Percentiles rank a stretch among this genome's conserved stretches.
Evolutionary conservation across 495 filamentous ascomycete species (phyloP).

Genomic region (Hypoxylon lenormandii): DNA sequence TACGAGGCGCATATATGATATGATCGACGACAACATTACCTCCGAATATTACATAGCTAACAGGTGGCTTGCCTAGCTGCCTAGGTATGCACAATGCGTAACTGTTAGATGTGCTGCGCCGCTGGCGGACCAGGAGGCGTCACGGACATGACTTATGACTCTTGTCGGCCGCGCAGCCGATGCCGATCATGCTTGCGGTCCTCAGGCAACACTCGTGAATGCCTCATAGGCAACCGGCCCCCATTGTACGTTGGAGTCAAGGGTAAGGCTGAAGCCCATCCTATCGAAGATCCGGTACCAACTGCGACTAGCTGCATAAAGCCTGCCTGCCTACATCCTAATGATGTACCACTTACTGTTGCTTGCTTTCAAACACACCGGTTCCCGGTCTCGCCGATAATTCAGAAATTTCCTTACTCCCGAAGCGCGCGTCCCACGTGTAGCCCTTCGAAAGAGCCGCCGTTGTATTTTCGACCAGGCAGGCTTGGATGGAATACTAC

Average conservation of each 20-base stretch:
- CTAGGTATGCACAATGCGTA: too few relatives aligned
- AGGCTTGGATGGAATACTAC: slow-evolving; percentile 23
- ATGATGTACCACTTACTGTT: too few relatives aligned
- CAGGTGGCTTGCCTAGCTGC: too few relatives aligned
- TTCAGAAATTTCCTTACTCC: not conserved
- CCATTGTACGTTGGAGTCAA: not conserved
- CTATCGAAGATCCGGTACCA: slow-evolving; percentile 7
- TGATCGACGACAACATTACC: slow-evolving; percentile 7
- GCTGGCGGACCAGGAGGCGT: slow-evolving; percentile 9
- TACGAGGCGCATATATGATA: slow-evolving; percentile 9
- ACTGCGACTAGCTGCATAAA: not conserved
- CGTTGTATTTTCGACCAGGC: slow-evolving; percentile 6
- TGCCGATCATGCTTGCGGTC: slow-evolving; percentile 12
- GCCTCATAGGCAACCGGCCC: slow-evolving; percentile 22
- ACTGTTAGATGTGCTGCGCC: slow-evolving; percentile 19
- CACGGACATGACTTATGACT: not conserved
- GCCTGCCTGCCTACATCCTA: too few relatives aligned
- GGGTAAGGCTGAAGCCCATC: slow-evolving; percentile 25
- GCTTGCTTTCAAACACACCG: not conserved
- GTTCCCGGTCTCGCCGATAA: slow-evolving; percentile 5
- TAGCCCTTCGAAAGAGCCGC: not conserved
- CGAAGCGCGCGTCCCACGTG: slow-evolving; percentile 1
- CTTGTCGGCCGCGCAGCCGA: slow-evolving; percentile 1
- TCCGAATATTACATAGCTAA: not conserved
- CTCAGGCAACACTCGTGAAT: not conserved